Conservation (phyloP, 768 basidiomycete genomes). For the Russula abietina region DNA sequence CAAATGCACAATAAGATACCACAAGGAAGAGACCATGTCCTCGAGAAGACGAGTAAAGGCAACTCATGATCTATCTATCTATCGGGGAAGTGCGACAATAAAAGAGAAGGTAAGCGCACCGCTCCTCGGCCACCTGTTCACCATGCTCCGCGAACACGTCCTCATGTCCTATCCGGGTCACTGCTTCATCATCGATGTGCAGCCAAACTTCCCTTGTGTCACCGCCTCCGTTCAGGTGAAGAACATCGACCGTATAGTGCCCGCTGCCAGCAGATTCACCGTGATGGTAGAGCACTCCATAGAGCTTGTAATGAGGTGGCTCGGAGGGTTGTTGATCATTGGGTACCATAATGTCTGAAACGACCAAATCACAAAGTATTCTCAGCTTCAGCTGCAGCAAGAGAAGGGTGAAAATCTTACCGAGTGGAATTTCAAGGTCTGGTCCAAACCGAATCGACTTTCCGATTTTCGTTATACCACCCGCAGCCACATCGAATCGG, state of each 20-base stretch:
- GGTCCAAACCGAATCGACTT: constrained; percentile 82
- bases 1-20: too few relatives aligned
- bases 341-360: constrained; percentile 28
- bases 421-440: constrained; percentile 68
- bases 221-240: constrained; percentile 62
- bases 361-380: not conserved
- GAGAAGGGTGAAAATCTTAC: constrained; percentile 34
- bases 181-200: too few relatives aligned
- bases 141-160: too few relatives aligned
- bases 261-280: constrained; percentile 83
- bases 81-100: too few relatives aligned
- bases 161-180: too few relatives aligned
- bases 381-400: not conserved
- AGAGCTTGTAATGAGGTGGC: constrained; percentile 59
- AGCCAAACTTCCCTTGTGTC: too few relatives aligned
- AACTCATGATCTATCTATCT: too few relatives aligned
- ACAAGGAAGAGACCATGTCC: too few relatives aligned
- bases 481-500: constrained; percentile 68
- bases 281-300: constrained; percentile 91
- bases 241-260: constrained; percentile 80
- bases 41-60: too few relatives aligned
- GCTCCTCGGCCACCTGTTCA: too few relatives aligned
- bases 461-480: constrained; percentile 77
- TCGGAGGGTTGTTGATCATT: constrained; percentile 44
- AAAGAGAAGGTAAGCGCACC: too few relatives aligned